A percentile compares a stretch with the other conserved stretches of the same genome.
These are phyloP conservation scores for Euclidium syriacum DNA, from an alignment of 345 rosid species.

Conservation along the genomic window DNA sequence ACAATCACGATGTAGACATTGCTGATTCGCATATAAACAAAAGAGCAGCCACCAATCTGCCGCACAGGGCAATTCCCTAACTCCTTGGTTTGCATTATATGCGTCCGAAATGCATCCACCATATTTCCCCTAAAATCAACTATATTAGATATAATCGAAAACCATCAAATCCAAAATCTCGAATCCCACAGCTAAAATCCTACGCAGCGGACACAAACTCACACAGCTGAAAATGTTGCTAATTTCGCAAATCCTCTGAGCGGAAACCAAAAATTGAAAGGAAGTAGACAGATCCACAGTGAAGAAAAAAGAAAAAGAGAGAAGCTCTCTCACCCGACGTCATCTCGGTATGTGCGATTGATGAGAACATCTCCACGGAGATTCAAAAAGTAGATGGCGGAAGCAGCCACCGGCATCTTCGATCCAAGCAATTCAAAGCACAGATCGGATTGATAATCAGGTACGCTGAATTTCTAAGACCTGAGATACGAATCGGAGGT, in stretches of 20 bases:
- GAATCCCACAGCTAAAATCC: constrained; percentile 1
- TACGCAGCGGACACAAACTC: not conserved
- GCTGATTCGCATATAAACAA: constrained; percentile 94
- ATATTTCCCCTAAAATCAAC: constrained; percentile 72
- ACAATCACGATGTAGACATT: constrained; percentile 97
- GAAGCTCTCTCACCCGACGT: constrained; percentile 65
- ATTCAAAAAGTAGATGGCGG: constrained; percentile 94
- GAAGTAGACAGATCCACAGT: not conserved
- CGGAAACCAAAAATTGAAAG: not conserved
- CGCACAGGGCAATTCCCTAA: constrained; percentile 95
- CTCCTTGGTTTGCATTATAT: constrained; percentile 98
- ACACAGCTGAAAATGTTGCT: not conserved
- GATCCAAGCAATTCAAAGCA: constrained; percentile 32
- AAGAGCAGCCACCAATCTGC: constrained; percentile 98
- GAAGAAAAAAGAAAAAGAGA: not conserved
- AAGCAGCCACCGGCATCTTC: constrained; percentile 99
- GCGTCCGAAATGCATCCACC: constrained; percentile 99
- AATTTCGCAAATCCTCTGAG: not conserved
- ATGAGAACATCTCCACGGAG: constrained; percentile 99
- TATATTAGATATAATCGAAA: not conserved
- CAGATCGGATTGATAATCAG: not conserved
- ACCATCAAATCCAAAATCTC: not conserved
- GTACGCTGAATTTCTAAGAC: not conserved
- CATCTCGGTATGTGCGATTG: constrained; percentile 96
- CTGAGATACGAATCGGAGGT: not conserved